Conservation (phyloP, 2,329 filamentous ascomycete species). For the Colletotrichum eleusines region DNA sequence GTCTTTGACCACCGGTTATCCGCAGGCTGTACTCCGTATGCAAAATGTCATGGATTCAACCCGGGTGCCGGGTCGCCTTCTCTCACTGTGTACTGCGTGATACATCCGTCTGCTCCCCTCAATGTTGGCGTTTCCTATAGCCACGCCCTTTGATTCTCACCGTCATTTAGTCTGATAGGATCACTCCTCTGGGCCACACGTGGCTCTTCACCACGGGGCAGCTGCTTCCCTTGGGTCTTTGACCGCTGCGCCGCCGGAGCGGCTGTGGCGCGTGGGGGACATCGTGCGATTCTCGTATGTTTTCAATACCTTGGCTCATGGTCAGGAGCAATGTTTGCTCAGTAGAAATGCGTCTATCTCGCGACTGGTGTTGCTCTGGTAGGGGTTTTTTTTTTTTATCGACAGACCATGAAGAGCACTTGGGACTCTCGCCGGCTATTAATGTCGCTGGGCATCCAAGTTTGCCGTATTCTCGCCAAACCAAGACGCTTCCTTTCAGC, state of each 20-base stretch:
- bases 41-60: neutral
- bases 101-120: neutral
- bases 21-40: neutral
- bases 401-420: slow-evolving; percentile 58
- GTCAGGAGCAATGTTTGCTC: neutral
- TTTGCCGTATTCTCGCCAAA: neutral
- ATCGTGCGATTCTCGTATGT: neutral
- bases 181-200: neutral
- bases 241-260: neutral
- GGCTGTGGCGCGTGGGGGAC: too few relatives aligned
- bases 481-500: neutral
- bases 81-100: neutral
- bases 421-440: slow-evolving; percentile 52
- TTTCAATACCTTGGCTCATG: neutral
- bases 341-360: neutral
- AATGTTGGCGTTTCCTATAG: neutral
- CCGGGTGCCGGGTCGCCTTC: neutral
- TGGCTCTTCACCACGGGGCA: neutral
- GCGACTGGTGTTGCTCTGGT: too few relatives aligned
- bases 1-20: neutral
- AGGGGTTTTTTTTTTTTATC: neutral
- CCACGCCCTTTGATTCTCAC: neutral
- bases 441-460: too few relatives aligned
- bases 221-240: neutral
- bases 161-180: neutral